These are phyloP conservation scores for Tuber brumale DNA, from an alignment of 495 filamentous ascomycete species.

Conservation along the genomic window DNA sequence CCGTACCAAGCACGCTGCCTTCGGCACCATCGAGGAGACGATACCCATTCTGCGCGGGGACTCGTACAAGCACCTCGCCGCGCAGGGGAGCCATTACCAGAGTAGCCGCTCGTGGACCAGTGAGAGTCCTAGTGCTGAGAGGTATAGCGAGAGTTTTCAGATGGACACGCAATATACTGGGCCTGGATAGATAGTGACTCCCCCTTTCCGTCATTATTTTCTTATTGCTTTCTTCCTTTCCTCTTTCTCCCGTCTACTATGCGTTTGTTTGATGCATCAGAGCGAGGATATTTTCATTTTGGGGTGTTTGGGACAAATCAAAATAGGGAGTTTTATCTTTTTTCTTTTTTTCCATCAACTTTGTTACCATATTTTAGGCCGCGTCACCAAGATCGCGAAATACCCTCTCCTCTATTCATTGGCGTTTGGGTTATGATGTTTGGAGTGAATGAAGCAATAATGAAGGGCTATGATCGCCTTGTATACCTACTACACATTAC, in stretches of 20 bases:
- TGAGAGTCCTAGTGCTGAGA: slow-evolving; percentile 26
- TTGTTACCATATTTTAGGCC: background rate
- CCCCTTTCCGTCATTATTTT: background rate
- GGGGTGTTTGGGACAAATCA: background rate
- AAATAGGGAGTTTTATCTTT: background rate
- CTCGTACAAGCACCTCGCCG: slow-evolving; percentile 23
- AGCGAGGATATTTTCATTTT: background rate
- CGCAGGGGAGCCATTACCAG: slow-evolving; percentile 25
- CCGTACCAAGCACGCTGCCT: slow-evolving; percentile 35
- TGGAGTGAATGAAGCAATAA: background rate
- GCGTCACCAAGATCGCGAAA: background rate
- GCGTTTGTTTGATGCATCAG: slow-evolving; percentile 1
- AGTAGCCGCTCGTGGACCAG: slow-evolving; percentile 42
- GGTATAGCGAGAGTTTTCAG: slow-evolving; percentile 8
- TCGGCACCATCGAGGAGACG: slow-evolving; percentile 22
- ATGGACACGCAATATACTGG: slow-evolving; percentile 17
- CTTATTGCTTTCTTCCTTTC: background rate
- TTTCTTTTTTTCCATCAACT: background rate
- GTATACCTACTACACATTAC: background rate
- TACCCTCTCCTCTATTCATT: background rate
- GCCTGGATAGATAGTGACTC: background rate
- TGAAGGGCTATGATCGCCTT: background rate
- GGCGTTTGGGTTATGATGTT: background rate
- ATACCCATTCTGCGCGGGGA: slow-evolving; percentile 27
- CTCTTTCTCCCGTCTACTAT: background rate